Percentiles rank a stretch among this genome's conserved stretches.
These are phyloP conservation scores for Diversispora eburnea DNA, from an alignment of 192 early-diverging fungal genomes.

Conservation along the genomic window DNA sequence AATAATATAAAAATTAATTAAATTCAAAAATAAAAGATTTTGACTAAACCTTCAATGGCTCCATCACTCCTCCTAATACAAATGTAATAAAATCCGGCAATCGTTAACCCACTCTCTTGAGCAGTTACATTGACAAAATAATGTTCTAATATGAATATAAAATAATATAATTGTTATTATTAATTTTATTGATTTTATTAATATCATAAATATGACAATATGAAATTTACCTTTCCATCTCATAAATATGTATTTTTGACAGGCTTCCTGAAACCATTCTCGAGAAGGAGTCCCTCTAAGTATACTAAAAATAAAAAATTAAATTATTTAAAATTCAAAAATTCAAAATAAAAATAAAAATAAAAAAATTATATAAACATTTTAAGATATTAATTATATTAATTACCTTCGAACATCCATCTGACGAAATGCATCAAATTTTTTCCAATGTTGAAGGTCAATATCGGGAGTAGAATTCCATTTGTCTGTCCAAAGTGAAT, in stretches of 20 bases:
- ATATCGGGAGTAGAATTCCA: constrained; percentile 46
- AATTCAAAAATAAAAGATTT: neutral
- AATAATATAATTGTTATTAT: neutral
- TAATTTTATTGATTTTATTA: neutral
- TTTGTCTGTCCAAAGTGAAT: constrained; percentile 53
- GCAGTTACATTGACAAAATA: constrained; percentile 54
- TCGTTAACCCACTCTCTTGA: constrained; percentile 55
- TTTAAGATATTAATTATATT: neutral
- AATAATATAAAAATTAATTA: neutral
- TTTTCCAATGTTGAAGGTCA: constrained; percentile 46
- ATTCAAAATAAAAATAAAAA: neutral
- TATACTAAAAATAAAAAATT: constrained; percentile 8
- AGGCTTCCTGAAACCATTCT: constrained; percentile 44
- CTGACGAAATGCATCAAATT: constrained; percentile 37
- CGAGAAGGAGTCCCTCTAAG: constrained; percentile 30
- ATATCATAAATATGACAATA: neutral
- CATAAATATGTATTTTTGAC: constrained; percentile 66
- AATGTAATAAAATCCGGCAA: constrained; percentile 67
- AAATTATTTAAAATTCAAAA: neutral
- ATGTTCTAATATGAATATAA: constrained; percentile 35
- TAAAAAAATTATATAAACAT: neutral
- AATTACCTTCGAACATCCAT: constrained; percentile 31
- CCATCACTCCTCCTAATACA: constrained; percentile 59
- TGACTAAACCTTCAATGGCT: constrained; percentile 45
- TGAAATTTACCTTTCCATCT: constrained; percentile 55